Conservation (phyloP, 352 stramenopile genomes). For the Albugo laibachii region DNA sequence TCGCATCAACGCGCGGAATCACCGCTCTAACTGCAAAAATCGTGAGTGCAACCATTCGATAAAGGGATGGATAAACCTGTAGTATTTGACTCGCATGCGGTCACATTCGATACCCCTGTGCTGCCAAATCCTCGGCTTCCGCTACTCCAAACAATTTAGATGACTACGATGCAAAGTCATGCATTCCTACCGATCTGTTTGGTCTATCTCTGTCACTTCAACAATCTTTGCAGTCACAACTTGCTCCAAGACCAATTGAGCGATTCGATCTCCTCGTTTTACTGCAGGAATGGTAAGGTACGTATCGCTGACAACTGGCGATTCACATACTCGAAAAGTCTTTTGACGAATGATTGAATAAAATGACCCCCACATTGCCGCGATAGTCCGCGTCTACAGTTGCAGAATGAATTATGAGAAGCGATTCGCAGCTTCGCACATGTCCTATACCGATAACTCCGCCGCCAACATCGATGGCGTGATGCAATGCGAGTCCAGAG, state of each 20-base stretch:
- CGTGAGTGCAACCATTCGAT: no score
- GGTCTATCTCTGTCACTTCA: conserved; percentile 90
- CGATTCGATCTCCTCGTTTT: conserved; percentile 89
- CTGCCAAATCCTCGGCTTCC: no score
- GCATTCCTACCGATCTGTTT: conserved; percentile 83
- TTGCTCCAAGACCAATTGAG: conserved; percentile 93
- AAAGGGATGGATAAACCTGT: no score
- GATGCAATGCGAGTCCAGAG: conserved; percentile 92
- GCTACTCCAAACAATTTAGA: no score
- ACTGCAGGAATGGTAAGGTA: conserved; percentile 18
- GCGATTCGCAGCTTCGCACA: neutral
- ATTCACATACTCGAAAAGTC: conserved; percentile 64
- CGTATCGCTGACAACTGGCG: conserved; percentile 1
- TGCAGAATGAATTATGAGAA: neutral
- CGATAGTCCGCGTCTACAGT: conserved; percentile 91
- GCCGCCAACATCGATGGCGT: conserved; percentile 95
- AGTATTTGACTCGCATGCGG: no score
- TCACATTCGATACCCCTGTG: no score
- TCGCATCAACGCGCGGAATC: no score
- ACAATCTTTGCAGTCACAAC: conserved; percentile 20
- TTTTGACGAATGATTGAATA: conserved; percentile 94
- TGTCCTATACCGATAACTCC: conserved; percentile 83
- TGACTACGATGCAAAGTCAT: conserved; percentile 14
- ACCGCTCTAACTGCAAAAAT: no score
- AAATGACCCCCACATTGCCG: conserved; percentile 94